Evolutionary conservation across 2,329 filamentous ascomycete species (phyloP), one percentile per base, ranked within the genome.

Genomic region (Fusarium coffeatum): DNA sequence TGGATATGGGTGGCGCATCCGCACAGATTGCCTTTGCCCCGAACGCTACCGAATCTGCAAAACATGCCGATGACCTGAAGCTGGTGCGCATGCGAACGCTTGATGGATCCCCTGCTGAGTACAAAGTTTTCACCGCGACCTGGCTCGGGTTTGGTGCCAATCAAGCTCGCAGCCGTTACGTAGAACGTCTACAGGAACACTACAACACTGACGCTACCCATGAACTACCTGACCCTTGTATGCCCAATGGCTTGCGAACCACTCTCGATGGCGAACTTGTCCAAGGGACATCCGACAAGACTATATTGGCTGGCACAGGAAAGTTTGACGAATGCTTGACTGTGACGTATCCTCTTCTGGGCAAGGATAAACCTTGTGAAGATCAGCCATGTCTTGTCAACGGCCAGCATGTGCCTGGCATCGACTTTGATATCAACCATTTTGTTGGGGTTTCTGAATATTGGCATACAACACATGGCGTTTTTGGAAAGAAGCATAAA

Each of bases 61-160:
- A 94, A 76, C 97, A 99, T 78, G 91, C 93, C 1, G 88, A 98
- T 67, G 94, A 98, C 77, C 83, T 99, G 58, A 97, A 94, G 69
- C 80, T 98, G 16, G 82, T 99, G 62, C 90, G 96, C 50, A 83
- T 99, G 81, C 89, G 97, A 68, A 96, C 90, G 5, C 81, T 98
- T 22, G 90, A 96, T 77, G 96, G 96, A 12, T 85, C 88, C 2
- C 81, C 90, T 0, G 82, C 90, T 49, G 96, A 99, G 76, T 93
- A 98, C 81, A 90, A 88, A 71, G 92, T 99, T 5, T 99, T 99
- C 78, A 94, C 97, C 1, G 94, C 95, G 2, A 97, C 96, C 0
- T 99, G 96, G 96, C 86, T 99, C 8, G 95, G 95, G 1, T 99
- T 97, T 77, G 96, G 96, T n/a, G 95, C 97, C 30, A 96, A 98